Evolutionary conservation across 805 yeast species (phyloP).

Genomic region (Schizosaccharomyces octosporus): DNA sequence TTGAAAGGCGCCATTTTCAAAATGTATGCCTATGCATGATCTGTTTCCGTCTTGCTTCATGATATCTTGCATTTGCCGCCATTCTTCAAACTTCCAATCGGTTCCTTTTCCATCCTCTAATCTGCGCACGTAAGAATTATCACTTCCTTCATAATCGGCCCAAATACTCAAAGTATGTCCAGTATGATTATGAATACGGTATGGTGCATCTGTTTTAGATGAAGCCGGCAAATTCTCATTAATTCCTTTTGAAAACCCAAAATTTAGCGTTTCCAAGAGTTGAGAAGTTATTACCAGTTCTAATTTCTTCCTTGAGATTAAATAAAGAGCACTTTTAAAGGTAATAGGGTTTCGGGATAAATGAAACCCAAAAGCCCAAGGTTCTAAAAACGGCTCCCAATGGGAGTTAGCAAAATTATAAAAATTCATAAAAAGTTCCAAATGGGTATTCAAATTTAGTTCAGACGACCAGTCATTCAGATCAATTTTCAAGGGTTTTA

Average conservation of each 20-base stretch:
- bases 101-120: slow-evolving; percentile 24
- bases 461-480: slow-evolving; percentile 77
- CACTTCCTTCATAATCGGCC: slow-evolving; percentile 28
- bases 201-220: slow-evolving; percentile 23
- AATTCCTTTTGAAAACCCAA: not conserved
- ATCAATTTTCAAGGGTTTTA: slow-evolving; percentile 39
- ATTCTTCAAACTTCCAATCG: slow-evolving; percentile 88
- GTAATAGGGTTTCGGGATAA: slow-evolving; percentile 18
- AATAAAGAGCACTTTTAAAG: slow-evolving; percentile 30
- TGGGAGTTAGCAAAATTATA: slow-evolving; percentile 73
- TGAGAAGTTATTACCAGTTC: slow-evolving; percentile 55
- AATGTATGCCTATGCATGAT: slow-evolving; percentile 38
- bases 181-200: slow-evolving; percentile 55
- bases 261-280: not conserved
- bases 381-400: slow-evolving; percentile 87
- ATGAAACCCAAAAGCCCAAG: slow-evolving; percentile 49
- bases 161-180: slow-evolving; percentile 64
- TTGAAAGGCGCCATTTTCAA: not conserved
- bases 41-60: slow-evolving; percentile 37
- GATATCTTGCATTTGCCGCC: slow-evolving; percentile 66
- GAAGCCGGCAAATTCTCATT: not conserved
- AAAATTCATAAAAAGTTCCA: slow-evolving; percentile 46
- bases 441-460: slow-evolving; percentile 37
- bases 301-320: slow-evolving; percentile 51
- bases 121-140: slow-evolving; percentile 10